Evolutionary conservation across 2,329 filamentous ascomycete species (phyloP).

Genomic region (Aspergillus fructus): DNA sequence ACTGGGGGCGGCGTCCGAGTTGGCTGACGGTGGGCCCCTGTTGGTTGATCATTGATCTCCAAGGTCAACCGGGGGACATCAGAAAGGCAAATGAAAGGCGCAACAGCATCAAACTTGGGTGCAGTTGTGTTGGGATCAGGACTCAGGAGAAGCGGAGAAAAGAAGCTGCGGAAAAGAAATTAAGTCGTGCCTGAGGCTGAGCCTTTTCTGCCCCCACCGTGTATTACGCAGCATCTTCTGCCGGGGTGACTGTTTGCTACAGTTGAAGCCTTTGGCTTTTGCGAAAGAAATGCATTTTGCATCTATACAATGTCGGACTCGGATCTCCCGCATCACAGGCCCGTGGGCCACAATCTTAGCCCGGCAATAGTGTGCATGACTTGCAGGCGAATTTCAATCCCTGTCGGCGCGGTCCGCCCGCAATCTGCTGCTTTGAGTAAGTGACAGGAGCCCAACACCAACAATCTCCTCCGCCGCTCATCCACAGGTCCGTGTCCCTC

Average conservation of each 20-base stretch:
- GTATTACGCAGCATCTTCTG: background rate
- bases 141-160: background rate
- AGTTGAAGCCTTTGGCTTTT: no score
- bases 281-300: no score
- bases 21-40: background rate
- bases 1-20: background rate
- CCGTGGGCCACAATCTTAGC: no score
- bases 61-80: background rate
- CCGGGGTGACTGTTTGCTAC: background rate
- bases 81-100: background rate
- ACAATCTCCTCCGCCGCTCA: background rate
- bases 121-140: background rate
- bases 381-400: background rate
- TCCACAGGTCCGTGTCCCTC: background rate
- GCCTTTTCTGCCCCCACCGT: background rate
- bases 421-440: constrained; percentile 5
- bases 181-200: background rate
- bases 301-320: no score
- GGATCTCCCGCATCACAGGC: background rate
- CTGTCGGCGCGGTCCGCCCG: constrained; percentile 5
- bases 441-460: background rate
- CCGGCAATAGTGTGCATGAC: background rate
- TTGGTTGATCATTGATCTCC: background rate
- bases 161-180: background rate
- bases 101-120: background rate